A percentile compares a stretch with the other conserved stretches of the same genome.
Conservation (phyloP, 2,329 filamentous ascomycete species). For the Epichloe gansuensis region DNA sequence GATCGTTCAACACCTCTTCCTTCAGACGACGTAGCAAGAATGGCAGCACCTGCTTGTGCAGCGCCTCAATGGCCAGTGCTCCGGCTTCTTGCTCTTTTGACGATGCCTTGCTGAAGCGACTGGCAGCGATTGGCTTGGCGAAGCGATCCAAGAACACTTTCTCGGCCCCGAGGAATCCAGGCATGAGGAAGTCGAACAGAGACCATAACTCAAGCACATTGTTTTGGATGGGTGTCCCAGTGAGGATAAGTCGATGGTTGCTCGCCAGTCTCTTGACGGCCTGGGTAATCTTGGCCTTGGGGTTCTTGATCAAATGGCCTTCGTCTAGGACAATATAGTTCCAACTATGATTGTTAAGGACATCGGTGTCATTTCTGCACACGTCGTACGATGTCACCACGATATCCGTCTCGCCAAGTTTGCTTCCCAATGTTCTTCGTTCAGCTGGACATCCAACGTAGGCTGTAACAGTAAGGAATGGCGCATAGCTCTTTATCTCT, state of each 20-base stretch:
- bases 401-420: conserved; percentile 69
- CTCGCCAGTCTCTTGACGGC: conserved; percentile 82
- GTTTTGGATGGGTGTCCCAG: conserved; percentile 94
- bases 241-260: conserved; percentile 92
- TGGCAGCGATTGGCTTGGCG: conserved; percentile 87
- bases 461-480: conserved; percentile 77
- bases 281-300: conserved; percentile 87
- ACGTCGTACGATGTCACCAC: conserved; percentile 98
- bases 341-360: conserved; percentile 74
- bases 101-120: conserved; percentile 89
- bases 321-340: conserved; percentile 97
- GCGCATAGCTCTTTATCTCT: conserved; percentile 89
- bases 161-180: conserved; percentile 84
- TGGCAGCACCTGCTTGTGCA: conserved; percentile 94
- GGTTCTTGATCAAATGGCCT: conserved; percentile 97
- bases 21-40: conserved; percentile 94
- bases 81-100: conserved; percentile 97
- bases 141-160: conserved; percentile 96
- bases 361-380: conserved; percentile 85
- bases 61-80: conserved; percentile 88
- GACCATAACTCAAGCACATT: conserved; percentile 97
- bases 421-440: conserved; percentile 55
- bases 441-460: conserved; percentile 85
- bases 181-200: conserved; percentile 97
- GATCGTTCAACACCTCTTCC: conserved; percentile 90